phyloP scores from a whole-genome alignment of 495 filamentous ascomycete genomes.

The Hypoxylon lienhwacheense region DNA sequence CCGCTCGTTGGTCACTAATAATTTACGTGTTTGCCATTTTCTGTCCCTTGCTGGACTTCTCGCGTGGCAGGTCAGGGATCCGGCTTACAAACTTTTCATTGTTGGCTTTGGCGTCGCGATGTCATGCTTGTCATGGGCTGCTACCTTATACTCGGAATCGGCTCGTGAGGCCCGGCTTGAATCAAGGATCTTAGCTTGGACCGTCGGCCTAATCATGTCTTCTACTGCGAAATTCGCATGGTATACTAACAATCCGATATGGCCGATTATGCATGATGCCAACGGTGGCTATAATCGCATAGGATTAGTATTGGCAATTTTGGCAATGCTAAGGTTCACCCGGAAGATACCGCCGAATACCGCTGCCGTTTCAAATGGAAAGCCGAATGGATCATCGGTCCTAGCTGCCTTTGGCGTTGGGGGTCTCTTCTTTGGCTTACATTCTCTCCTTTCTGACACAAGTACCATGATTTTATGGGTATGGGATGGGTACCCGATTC shows the following conservation, averaged over 20 bases:
- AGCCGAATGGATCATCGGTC: slow-evolving; percentile 64
- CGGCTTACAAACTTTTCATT: slow-evolving; percentile 75
- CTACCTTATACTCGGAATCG: slow-evolving; percentile 75
- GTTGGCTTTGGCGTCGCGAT: slow-evolving; percentile 77
- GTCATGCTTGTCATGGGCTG: slow-evolving; percentile 79
- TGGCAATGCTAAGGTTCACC: slow-evolving; percentile 73
- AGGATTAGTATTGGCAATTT: slow-evolving; percentile 72
- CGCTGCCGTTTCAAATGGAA: slow-evolving; percentile 44
- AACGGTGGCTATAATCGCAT: slow-evolving; percentile 94
- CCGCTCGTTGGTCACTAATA: slow-evolving; percentile 65
- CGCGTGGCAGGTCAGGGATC: slow-evolving; percentile 73
- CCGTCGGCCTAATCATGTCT: slow-evolving; percentile 80
- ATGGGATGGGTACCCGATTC: slow-evolving; percentile 96
- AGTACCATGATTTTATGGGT: slow-evolving; percentile 99
- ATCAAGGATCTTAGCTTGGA: slow-evolving; percentile 75
- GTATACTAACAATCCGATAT: slow-evolving; percentile 96
- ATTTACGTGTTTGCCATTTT: slow-evolving; percentile 70
- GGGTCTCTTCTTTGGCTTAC: slow-evolving; percentile 86
- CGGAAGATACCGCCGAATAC: slow-evolving; percentile 57
- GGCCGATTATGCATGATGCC: slow-evolving; percentile 84
- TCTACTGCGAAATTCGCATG: slow-evolving; percentile 90
- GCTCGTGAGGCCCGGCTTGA: slow-evolving; percentile 76
- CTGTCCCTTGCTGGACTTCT: slow-evolving; percentile 77
- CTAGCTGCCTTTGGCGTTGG: slow-evolving; percentile 77
- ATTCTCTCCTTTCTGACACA: slow-evolving; percentile 92